Conservation (phyloP, 2,329 filamentous ascomycete genomes). For the Colletotrichum sp. region DNA sequence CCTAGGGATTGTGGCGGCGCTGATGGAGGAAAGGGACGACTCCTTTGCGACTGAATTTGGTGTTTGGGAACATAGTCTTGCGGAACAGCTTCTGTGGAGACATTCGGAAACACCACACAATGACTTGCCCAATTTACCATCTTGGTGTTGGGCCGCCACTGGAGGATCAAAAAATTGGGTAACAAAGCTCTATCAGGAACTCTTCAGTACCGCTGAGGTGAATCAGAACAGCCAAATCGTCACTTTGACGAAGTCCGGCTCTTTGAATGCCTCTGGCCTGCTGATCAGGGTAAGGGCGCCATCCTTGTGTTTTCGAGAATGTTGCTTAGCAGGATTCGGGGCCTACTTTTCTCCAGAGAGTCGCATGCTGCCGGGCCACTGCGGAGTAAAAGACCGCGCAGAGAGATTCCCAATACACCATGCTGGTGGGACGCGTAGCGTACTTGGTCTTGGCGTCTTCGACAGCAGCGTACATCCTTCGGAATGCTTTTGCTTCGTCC, state of each 20-base stretch:
- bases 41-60: background rate
- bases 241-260: background rate
- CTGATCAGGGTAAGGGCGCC: accelerated
- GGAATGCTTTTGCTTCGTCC: background rate
- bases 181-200: no score
- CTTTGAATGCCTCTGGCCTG: background rate
- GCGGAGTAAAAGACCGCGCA: background rate
- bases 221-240: background rate
- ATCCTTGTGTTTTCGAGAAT: accelerated
- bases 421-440: background rate
- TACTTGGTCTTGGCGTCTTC: background rate
- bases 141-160: background rate
- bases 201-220: no score
- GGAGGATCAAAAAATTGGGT: no score
- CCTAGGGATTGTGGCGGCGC: background rate
- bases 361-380: no score
- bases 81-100: background rate
- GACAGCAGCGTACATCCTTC: background rate
- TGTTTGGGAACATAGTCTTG: background rate
- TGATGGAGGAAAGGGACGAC: background rate
- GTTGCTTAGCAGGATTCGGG: background rate
- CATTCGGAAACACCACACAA: accelerated
- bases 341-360: no score
- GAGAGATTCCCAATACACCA: background rate
- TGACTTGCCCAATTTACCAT: background rate